Percentiles rank a stretch among this genome's conserved stretches.
Conservation (phyloP, 176 grass and related monocot species). For the Oryza longistaminata region DNA sequence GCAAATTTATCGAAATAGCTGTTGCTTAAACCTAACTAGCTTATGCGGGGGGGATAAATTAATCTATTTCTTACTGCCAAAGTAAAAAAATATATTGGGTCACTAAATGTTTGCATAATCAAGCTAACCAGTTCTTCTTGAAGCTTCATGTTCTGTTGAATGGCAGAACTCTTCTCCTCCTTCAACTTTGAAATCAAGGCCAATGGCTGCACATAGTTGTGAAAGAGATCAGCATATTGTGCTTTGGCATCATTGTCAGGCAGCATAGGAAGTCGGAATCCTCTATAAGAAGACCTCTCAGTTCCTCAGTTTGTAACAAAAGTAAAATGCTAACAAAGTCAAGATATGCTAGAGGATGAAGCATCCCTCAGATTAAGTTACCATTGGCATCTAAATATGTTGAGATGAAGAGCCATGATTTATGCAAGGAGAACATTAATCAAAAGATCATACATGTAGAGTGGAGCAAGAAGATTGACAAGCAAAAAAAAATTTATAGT, state of each 20-base stretch:
- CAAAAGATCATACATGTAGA: background rate
- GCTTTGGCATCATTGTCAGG: slow-evolving; percentile 17
- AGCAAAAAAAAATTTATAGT: background rate
- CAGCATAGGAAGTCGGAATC: background rate
- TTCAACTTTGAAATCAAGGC: slow-evolving; percentile 63
- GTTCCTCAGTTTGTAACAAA: slow-evolving; percentile 6
- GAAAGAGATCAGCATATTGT: slow-evolving; percentile 25
- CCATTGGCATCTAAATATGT: slow-evolving; percentile 10
- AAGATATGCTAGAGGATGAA: background rate
- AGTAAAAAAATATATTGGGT: background rate
- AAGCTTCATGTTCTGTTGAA: slow-evolving; percentile 74
- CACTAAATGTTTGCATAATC: slow-evolving; percentile 26
- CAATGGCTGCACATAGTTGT: slow-evolving; percentile 46
- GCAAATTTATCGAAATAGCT: slow-evolving; percentile 1
- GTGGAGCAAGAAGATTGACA: background rate
- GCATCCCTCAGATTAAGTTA: background rate
- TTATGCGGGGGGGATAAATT: background rate
- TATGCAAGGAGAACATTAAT: background rate
- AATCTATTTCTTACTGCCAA: slow-evolving; percentile 1
- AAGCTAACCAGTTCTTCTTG: slow-evolving; percentile 72
- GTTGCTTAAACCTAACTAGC: background rate
- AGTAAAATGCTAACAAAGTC: background rate
- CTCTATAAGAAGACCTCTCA: background rate
- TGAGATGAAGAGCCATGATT: background rate
- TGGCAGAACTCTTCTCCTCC: slow-evolving; percentile 63